Evolutionary conservation across 345 rosid genomes (phyloP).

Genomic region (Lepidium didymum): DNA sequence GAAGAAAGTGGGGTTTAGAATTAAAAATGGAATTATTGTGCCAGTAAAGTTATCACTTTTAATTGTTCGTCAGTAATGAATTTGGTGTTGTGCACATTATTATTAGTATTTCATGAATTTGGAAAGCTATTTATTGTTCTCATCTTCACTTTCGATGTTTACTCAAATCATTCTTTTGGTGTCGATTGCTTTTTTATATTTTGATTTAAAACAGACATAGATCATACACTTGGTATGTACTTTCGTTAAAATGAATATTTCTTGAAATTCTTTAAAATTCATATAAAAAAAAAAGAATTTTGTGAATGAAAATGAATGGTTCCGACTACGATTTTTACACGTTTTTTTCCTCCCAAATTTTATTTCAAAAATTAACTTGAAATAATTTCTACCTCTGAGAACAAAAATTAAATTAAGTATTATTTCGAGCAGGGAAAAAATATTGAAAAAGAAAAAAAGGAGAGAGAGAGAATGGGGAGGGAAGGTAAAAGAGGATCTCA

Average conservation of each 20-base stretch:
- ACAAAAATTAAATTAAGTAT: too few species aligned
- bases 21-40: neutral
- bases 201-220: neutral
- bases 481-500: conserved; percentile 19
- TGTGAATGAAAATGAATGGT: neutral
- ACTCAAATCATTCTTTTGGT: neutral
- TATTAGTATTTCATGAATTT: conserved; percentile 4
- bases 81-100: conserved; percentile 1
- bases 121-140: neutral
- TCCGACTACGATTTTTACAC: neutral
- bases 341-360: neutral
- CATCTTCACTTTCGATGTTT: neutral
- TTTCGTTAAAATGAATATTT: neutral
- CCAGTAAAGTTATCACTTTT: neutral
- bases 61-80: neutral
- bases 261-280: neutral
- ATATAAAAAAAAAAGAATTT: neutral
- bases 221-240: conserved; percentile 11
- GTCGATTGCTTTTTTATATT: neutral
- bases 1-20: neutral
- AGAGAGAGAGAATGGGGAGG: neutral
- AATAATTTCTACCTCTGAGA: neutral
- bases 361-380: neutral
- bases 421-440: too few species aligned
- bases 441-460: neutral